These are phyloP conservation scores for Endoconidiophora laricicola DNA, from an alignment of 2,329 filamentous ascomycete species.

Conservation along the genomic window DNA sequence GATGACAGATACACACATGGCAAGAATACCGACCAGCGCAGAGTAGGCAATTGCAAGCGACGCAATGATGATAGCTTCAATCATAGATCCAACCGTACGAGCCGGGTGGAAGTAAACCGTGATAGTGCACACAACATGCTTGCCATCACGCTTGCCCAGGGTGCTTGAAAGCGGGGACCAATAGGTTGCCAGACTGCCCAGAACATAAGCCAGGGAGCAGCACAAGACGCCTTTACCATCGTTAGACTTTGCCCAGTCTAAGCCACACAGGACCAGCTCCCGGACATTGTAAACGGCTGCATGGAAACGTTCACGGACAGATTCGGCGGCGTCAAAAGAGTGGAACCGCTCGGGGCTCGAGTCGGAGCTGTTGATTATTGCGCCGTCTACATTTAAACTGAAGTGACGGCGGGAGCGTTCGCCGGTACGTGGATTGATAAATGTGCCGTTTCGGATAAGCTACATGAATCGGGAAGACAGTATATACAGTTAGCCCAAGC, in stretches of 20 bases:
- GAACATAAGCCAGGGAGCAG: conserved; percentile 74
- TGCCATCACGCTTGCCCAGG: conserved; percentile 72
- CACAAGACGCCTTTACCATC: conserved; percentile 71
- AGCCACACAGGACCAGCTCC: conserved; percentile 24
- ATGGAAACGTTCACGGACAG: conserved; percentile 21
- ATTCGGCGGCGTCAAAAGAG: conserved; percentile 22
- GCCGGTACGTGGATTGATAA: conserved; percentile 73
- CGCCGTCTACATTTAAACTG: conserved; percentile 36
- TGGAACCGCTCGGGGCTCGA: conserved; percentile 20
- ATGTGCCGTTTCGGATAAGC: conserved; percentile 71
- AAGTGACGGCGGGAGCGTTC: conserved; percentile 69
- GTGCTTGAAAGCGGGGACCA: conserved; percentile 54
- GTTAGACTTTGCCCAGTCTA: conserved; percentile 50
- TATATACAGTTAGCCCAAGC: not conserved
- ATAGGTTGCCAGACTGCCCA: conserved; percentile 78
- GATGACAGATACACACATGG: conserved; percentile 76
- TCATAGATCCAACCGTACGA: conserved; percentile 73
- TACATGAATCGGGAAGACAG: conserved; percentile 17
- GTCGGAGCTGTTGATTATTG: conserved; percentile 18
- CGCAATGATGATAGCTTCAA: conserved; percentile 65
- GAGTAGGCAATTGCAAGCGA: conserved; percentile 60
- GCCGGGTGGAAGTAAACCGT: conserved; percentile 93
- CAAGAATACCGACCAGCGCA: conserved; percentile 54
- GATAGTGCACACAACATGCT: conserved; percentile 84
- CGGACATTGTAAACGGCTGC: conserved; percentile 23